phyloP scores from a whole-genome alignment of 768 basidiomycete genomes.

The Gyrodon lividus region DNA sequence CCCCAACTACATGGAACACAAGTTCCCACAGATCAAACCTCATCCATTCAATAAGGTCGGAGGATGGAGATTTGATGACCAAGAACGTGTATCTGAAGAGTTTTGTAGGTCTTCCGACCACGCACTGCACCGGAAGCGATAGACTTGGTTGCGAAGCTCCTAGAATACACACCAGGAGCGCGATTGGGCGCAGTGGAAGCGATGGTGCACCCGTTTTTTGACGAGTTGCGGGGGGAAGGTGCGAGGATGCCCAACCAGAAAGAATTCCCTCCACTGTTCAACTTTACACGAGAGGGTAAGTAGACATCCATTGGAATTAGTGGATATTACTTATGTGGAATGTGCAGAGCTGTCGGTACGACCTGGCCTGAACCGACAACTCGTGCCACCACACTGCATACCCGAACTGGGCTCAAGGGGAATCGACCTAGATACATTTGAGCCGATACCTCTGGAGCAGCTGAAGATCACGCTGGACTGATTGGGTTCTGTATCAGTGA shows the following conservation, averaged over 20 bases:
- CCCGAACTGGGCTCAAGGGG: slow-evolving; percentile 81
- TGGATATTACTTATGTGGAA: slow-evolving; percentile 9
- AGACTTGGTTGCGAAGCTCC: slow-evolving; percentile 88
- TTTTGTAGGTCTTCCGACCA: slow-evolving; percentile 87
- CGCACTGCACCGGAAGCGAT: slow-evolving; percentile 96
- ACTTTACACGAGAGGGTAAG: slow-evolving; percentile 95
- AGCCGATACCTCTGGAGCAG: slow-evolving; percentile 96
- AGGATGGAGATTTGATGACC: not conserved
- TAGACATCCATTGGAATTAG: slow-evolving; percentile 7
- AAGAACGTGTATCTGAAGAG: slow-evolving; percentile 12
- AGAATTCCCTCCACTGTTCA: slow-evolving; percentile 90
- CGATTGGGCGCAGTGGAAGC: slow-evolving; percentile 88
- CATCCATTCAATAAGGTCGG: slow-evolving; percentile 95
- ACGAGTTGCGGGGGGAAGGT: slow-evolving; percentile 88
- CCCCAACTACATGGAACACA: slow-evolving; percentile 99
- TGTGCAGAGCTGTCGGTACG: slow-evolving; percentile 88
- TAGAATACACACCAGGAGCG: slow-evolving; percentile 97
- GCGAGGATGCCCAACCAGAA: slow-evolving; percentile 96
- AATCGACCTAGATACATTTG: slow-evolving; percentile 87
- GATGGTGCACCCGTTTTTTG: slow-evolving; percentile 96
- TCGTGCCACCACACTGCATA: slow-evolving; percentile 91
- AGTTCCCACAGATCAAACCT: slow-evolving; percentile 99
- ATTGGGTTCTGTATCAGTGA: slow-evolving; percentile 33
- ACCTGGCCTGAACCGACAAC: slow-evolving; percentile 88
- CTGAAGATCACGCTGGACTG: slow-evolving; percentile 92